Conservation (phyloP, 306 rosid genomes). For the Arachis hypogaea region DNA sequence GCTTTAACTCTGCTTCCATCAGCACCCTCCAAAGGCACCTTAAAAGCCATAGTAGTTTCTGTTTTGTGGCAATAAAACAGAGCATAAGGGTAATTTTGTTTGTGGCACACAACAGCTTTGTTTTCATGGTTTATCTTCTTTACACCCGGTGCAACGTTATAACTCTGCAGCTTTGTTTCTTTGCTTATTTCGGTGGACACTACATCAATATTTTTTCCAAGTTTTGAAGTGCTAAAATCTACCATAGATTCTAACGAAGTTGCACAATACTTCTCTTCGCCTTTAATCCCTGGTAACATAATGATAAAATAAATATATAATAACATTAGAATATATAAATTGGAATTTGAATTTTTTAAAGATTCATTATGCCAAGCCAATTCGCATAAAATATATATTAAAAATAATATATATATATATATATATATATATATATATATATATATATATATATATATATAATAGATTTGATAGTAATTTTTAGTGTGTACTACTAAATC, state of each 20-base stretch:
- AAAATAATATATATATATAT: too few species aligned
- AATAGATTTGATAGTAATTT: too few species aligned
- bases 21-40: constrained; percentile 58
- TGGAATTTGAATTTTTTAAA: too few species aligned
- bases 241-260: constrained; percentile 89
- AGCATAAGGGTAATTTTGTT: constrained; percentile 69
- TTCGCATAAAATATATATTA: too few species aligned
- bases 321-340: too few species aligned
- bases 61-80: constrained; percentile 79
- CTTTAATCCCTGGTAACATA: constrained; percentile 27
- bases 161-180: constrained; percentile 49
- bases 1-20: constrained; percentile 65
- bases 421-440: too few species aligned
- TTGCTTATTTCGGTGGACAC: constrained; percentile 63
- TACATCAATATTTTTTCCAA: constrained; percentile 56
- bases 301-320: too few species aligned
- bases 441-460: too few species aligned
- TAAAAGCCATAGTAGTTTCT: constrained; percentile 43
- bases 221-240: constrained; percentile 69
- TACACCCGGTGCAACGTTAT: constrained; percentile 45
- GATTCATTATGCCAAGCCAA: too few species aligned
- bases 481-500: too few species aligned
- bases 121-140: constrained; percentile 45
- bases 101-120: constrained; percentile 71
- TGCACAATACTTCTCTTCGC: constrained; percentile 81